A percentile compares a stretch with the other conserved stretches of the same genome.
These are phyloP conservation scores for Torulaspora delbrueckii DNA, from an alignment of 805 yeast species.

Conservation along the genomic window DNA sequence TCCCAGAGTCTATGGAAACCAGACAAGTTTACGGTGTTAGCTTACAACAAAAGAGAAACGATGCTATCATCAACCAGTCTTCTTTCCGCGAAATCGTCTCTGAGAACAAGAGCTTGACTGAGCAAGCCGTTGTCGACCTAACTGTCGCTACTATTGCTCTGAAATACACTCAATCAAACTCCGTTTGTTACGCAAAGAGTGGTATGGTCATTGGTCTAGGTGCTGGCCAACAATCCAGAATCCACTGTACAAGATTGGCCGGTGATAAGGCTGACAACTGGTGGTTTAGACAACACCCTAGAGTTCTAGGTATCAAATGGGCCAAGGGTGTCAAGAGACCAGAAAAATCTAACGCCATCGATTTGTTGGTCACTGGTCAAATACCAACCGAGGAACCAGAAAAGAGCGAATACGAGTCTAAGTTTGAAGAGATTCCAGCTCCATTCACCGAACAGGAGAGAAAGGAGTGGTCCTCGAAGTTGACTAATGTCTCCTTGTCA, in stretches of 20 bases:
- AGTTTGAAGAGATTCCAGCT: constrained; percentile 76
- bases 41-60: constrained; percentile 94
- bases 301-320: constrained; percentile 90
- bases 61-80: constrained; percentile 86
- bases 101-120: constrained; percentile 76
- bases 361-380: constrained; percentile 84
- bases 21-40: constrained; percentile 96
- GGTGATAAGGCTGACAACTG: constrained; percentile 99
- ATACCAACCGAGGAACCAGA: constrained; percentile 91
- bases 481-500: constrained; percentile 82
- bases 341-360: constrained; percentile 97
- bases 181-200: constrained; percentile 96
- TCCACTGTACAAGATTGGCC: constrained; percentile 98
- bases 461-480: constrained; percentile 75
- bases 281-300: constrained; percentile 99
- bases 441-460: constrained; percentile 83
- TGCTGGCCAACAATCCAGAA: constrained; percentile 99
- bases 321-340: constrained; percentile 98
- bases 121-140: constrained; percentile 88
- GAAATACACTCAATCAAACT: constrained; percentile 97
- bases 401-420: constrained; percentile 83
- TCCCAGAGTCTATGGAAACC: constrained; percentile 75
- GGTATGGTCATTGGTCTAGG: constrained; percentile 99
- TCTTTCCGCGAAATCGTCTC: constrained; percentile 91
- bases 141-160: constrained; percentile 96